Conservation (phyloP, 768 basidiomycete species). For the Dacryopinax spathularia region DNA sequence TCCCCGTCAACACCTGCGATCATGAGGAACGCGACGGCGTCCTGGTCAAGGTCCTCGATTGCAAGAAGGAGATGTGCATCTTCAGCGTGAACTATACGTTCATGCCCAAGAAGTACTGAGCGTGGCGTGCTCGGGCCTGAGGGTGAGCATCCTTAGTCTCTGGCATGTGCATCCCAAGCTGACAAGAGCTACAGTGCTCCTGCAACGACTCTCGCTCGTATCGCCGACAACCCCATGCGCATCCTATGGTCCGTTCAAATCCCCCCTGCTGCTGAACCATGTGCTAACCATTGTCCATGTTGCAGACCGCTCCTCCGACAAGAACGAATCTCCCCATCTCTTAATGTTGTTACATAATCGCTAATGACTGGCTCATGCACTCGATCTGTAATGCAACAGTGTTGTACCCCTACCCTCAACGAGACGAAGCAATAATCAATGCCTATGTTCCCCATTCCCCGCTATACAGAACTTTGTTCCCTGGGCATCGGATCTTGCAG, state of each 20-base stretch:
- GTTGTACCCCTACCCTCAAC: background rate
- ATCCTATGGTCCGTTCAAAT: no score
- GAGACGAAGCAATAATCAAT: background rate
- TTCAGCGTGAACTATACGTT: conserved; percentile 3
- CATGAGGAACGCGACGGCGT: conserved; percentile 2
- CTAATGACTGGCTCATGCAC: background rate
- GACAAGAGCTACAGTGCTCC: no score
- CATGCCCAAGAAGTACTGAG: background rate
- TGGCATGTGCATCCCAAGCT: no score
- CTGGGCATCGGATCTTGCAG: no score
- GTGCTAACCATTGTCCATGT: no score
- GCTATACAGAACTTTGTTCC: no score
- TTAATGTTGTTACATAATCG: background rate
- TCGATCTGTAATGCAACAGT: background rate
- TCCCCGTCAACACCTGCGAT: conserved; percentile 1
- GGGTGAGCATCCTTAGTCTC: background rate
- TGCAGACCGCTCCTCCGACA: background rate
- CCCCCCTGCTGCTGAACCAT: no score
- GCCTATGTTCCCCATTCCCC: no score
- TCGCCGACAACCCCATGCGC: no score
- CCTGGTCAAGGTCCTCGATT: background rate
- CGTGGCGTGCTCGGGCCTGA: background rate
- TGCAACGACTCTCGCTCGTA: no score
- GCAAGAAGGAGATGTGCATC: conserved; percentile 2
- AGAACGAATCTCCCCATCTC: background rate